These are phyloP conservation scores for Aphanoascus verrucosus DNA, from an alignment of 2,329 filamentous ascomycete genomes.

Conservation along the genomic window DNA sequence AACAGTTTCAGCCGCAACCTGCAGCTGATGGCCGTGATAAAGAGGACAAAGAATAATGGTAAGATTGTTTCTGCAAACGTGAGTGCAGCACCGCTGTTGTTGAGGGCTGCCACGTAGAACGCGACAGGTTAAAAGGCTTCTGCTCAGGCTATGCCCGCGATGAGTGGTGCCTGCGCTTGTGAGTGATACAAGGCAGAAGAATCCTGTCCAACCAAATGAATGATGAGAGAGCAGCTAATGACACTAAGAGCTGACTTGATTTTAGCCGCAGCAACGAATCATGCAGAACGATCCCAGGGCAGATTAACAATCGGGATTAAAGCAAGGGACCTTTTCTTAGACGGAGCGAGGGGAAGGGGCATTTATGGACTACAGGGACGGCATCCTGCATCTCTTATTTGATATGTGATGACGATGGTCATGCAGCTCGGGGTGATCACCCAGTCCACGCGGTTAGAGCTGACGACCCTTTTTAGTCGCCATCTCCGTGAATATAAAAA, in stretches of 20 bases:
- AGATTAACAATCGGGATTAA: constrained; percentile 8
- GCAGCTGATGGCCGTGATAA: background rate
- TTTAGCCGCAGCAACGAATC: constrained; percentile 12
- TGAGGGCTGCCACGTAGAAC: background rate
- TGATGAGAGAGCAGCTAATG: background rate
- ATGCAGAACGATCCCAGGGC: background rate
- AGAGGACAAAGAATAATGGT: background rate
- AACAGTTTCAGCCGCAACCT: background rate
- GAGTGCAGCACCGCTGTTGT: background rate
- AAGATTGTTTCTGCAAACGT: background rate
- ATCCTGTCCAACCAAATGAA: background rate
- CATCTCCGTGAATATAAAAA: background rate
- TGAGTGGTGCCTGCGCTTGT: constrained; percentile 8
- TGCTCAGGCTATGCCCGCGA: background rate
- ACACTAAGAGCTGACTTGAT: background rate
- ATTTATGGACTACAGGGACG: constrained; percentile 28
- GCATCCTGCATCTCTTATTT: constrained; percentile 35
- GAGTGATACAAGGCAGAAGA: background rate
- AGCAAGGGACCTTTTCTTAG: constrained; percentile 1
- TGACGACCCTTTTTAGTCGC: constrained; percentile 5
- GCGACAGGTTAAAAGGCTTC: background rate
- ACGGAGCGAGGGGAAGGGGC: constrained; percentile 1
- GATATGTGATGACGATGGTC: constrained; percentile 35
- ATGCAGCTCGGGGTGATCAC: constrained; percentile 37
- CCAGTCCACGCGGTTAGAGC: constrained; percentile 25